A percentile compares a stretch with the other conserved stretches of the same genome.
These are phyloP conservation scores for Coniosporium tulheliwenetii DNA, from an alignment of 2,329 filamentous ascomycete species.

Conservation along the genomic window DNA sequence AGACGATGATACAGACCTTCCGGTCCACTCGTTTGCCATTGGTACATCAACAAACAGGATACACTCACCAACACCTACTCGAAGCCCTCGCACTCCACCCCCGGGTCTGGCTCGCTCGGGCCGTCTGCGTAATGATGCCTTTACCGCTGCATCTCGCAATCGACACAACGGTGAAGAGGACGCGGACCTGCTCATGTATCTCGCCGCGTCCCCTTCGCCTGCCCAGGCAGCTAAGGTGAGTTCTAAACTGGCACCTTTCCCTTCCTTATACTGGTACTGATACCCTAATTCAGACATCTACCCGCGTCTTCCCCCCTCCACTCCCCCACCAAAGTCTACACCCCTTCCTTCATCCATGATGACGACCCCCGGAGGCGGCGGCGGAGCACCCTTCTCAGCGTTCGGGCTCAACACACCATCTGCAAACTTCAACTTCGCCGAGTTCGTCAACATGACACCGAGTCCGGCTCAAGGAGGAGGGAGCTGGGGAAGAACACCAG, in stretches of 20 bases:
- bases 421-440: constrained; percentile 81
- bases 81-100: constrained; percentile 24
- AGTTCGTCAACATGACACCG: constrained; percentile 95
- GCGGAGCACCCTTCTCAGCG: constrained; percentile 37
- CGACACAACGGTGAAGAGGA: constrained; percentile 62
- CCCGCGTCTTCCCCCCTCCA: constrained; percentile 27
- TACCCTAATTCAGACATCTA: too few relatives aligned
- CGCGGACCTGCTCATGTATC: constrained; percentile 70
- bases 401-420: constrained; percentile 61
- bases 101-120: constrained; percentile 22
- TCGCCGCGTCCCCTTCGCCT: constrained; percentile 82
- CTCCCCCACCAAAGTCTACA: constrained; percentile 35
- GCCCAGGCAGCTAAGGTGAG: constrained; percentile 35
- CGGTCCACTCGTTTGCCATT: constrained; percentile 55
- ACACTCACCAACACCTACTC: constrained; percentile 49
- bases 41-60: constrained; percentile 45
- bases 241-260: too few relatives aligned
- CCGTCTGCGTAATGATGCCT: constrained; percentile 22
- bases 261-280: too few relatives aligned
- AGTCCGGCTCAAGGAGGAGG: constrained; percentile 83
- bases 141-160: constrained; percentile 24
- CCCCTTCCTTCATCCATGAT: constrained; percentile 73
- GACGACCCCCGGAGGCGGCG: constrained; percentile 55
- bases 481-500: constrained; percentile 52
- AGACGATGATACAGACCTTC: constrained; percentile 56